A percentile compares a stretch with the other conserved stretches of the same genome.
These are phyloP conservation scores for Echites panduratus DNA, from an alignment of 257 asterid genomes.

Conservation along the genomic window DNA sequence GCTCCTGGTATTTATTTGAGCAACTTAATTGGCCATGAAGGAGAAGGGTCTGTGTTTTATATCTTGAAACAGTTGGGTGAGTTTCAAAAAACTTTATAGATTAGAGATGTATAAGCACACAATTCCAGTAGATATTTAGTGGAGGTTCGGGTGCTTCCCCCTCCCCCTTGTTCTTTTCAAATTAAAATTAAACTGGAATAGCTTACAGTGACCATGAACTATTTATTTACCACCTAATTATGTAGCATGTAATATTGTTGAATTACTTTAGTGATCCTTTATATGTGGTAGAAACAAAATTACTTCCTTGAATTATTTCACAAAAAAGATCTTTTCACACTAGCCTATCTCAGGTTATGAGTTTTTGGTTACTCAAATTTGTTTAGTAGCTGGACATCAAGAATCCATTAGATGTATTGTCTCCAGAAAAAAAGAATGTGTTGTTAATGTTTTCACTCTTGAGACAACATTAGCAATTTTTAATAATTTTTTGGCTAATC, in stretches of 20 bases:
- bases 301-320: background rate
- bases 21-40: slow-evolving; percentile 98
- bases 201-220: background rate
- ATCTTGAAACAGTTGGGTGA: slow-evolving; percentile 83
- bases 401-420: background rate
- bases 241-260: too few relatives aligned
- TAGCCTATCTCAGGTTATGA: background rate
- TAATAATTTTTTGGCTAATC: background rate
- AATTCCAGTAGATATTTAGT: background rate
- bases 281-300: background rate
- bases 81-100: slow-evolving; percentile 30
- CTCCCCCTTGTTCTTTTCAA: background rate
- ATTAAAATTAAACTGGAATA: background rate
- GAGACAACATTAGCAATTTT: too few relatives aligned
- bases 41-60: slow-evolving; percentile 93
- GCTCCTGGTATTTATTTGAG: slow-evolving; percentile 75
- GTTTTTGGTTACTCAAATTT: background rate
- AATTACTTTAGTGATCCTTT: background rate
- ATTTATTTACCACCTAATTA: too few relatives aligned
- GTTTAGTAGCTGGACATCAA: background rate
- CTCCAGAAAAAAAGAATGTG: background rate
- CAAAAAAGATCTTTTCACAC: background rate
- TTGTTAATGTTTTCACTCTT: too few relatives aligned
- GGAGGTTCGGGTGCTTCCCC: too few relatives aligned
- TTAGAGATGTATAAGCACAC: background rate